These are phyloP conservation scores for Ceratorhiza oryzae-sativae DNA, from an alignment of 1,284 basidiomycete species.

Conservation along the genomic window DNA sequence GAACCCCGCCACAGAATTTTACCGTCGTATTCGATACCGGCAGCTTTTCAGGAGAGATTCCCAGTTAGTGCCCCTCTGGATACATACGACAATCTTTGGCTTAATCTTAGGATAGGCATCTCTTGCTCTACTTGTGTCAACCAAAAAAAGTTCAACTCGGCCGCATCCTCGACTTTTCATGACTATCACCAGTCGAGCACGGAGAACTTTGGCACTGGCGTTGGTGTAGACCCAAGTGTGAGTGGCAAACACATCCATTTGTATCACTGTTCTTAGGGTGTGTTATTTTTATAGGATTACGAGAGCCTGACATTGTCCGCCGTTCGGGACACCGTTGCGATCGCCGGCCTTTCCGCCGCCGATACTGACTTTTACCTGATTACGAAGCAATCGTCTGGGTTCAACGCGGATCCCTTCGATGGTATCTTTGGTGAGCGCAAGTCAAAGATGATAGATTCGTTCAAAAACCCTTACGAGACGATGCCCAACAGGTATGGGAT, in stretches of 20 bases:
- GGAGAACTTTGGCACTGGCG: constrained; percentile 62
- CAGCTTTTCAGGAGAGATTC: constrained; percentile 18
- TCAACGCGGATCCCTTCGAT: constrained; percentile 60
- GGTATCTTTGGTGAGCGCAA: constrained; percentile 29
- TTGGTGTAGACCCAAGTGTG: constrained; percentile 63
- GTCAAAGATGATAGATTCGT: not conserved
- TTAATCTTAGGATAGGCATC: constrained; percentile 49
- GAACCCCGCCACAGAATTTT: constrained; percentile 43
- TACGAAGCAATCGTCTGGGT: constrained; percentile 59
- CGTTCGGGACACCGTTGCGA: constrained; percentile 57
- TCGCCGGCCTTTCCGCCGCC: constrained; percentile 55
- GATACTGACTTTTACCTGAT: constrained; percentile 58
- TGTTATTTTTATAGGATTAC: constrained; percentile 46
- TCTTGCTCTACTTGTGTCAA: constrained; percentile 59
- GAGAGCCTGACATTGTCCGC: constrained; percentile 56
- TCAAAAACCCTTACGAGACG: not conserved
- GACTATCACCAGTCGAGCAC: constrained; percentile 53
- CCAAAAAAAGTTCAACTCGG: constrained; percentile 58
- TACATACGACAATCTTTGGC: too few relatives aligned
- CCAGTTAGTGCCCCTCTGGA: constrained; percentile 30
- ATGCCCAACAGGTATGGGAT: constrained; percentile 20
- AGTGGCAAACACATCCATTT: constrained; percentile 43
- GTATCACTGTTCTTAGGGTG: not conserved
- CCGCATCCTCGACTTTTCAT: constrained; percentile 60
- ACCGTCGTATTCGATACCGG: constrained; percentile 45